These are phyloP conservation scores for Dactylorhiza incarnata DNA, from an alignment of 106 monocot genomes.

Conservation along the genomic window DNA sequence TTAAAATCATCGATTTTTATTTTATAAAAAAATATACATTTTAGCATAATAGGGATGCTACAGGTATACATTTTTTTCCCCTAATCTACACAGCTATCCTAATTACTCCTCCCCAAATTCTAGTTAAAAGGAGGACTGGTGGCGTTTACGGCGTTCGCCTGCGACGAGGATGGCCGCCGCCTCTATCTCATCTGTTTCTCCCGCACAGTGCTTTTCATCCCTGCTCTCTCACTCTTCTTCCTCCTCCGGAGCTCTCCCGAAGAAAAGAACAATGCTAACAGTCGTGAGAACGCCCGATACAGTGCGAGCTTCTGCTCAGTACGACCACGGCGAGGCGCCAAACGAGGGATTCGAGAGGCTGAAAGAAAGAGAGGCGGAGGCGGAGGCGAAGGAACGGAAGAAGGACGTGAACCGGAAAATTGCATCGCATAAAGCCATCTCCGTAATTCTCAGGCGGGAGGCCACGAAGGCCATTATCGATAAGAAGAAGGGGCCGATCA, in stretches of 20 bases:
- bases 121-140: too few species aligned
- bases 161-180: slow-evolving; percentile 2
- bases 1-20: too few species aligned
- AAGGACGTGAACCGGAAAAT: slow-evolving; percentile 78
- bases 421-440: slow-evolving; percentile 91
- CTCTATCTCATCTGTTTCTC: background rate
- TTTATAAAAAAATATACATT: too few species aligned
- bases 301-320: background rate
- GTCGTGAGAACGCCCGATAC: background rate
- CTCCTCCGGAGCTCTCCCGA: background rate
- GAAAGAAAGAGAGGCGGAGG: slow-evolving; percentile 8
- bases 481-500: slow-evolving; percentile 64
- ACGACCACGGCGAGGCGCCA: background rate
- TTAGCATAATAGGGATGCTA: too few species aligned
- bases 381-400: slow-evolving; percentile 30
- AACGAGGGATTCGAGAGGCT: slow-evolving; percentile 8
- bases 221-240: background rate
- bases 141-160: background rate
- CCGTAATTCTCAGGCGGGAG: slow-evolving; percentile 73
- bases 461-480: slow-evolving; percentile 81
- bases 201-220: background rate
- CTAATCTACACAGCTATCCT: too few species aligned
- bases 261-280: background rate
- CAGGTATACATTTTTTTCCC: too few species aligned
- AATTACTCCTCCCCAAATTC: too few species aligned